These are phyloP conservation scores for Cutaneotrichosporon arboriforme DNA, from an alignment of 1,284 basidiomycete genomes.

Conservation along the genomic window DNA sequence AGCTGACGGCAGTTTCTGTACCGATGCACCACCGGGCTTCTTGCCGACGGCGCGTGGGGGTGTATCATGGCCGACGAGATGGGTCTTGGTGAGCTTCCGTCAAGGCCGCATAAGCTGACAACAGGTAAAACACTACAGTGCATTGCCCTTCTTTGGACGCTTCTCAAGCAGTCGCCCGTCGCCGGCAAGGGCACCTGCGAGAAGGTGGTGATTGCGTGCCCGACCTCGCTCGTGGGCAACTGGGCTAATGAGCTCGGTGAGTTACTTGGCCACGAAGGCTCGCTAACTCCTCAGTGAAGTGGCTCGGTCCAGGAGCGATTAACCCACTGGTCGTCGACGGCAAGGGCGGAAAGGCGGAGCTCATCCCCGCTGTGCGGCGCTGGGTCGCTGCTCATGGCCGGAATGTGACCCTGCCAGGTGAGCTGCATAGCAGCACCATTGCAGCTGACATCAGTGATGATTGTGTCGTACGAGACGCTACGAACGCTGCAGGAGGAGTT, in stretches of 20 bases:
- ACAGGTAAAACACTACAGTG: slow-evolving; percentile 84
- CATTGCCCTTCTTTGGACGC: slow-evolving; percentile 91
- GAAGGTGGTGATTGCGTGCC: slow-evolving; percentile 97
- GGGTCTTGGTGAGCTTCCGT: slow-evolving; percentile 64
- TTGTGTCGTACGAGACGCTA: slow-evolving; percentile 96
- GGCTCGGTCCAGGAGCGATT: slow-evolving; percentile 80
- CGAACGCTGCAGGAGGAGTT: slow-evolving; percentile 73
- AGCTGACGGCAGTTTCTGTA: slow-evolving; percentile 67
- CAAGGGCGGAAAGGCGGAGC: slow-evolving; percentile 75
- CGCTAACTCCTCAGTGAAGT: slow-evolving; percentile 61
- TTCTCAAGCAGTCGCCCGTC: slow-evolving; percentile 92
- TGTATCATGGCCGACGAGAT: slow-evolving; percentile 99
- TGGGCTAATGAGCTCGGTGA: slow-evolving; percentile 95
- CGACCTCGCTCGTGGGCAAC: slow-evolving; percentile 92
- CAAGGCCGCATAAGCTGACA: background rate
- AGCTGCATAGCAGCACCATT: slow-evolving; percentile 15
- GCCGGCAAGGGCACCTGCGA: slow-evolving; percentile 83
- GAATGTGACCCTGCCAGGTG: slow-evolving; percentile 82
- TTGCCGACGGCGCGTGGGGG: slow-evolving; percentile 86
- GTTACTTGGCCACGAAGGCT: slow-evolving; percentile 31
- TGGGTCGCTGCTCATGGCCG: slow-evolving; percentile 83
- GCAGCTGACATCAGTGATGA: slow-evolving; percentile 68
- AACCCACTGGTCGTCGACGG: slow-evolving; percentile 80
- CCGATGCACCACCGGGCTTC: slow-evolving; percentile 86
- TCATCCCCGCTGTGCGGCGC: slow-evolving; percentile 69